Evolutionary conservation across 495 filamentous ascomycete species (phyloP), one percentile per base, ranked within the genome.

Genomic region (Cercophora newfieldiana): DNA sequence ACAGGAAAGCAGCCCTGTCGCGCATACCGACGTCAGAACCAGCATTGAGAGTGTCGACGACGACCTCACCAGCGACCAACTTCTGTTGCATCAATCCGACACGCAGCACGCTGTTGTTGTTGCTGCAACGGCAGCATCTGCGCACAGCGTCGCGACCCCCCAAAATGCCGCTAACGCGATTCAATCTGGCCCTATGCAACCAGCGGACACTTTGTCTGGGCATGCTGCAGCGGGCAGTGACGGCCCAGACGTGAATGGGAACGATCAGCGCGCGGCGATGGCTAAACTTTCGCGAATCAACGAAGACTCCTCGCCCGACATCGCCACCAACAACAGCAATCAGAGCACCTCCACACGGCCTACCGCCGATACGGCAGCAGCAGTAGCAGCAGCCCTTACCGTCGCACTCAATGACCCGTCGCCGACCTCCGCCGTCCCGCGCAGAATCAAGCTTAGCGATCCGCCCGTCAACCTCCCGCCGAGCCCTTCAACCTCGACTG

Each of bases 371-470:
- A 50, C 50, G 22, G 19, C 24, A 12, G 28, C 29, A 47, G 49
- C 64, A 12, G 28, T 22, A 47, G 49, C 64, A 21, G 48, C 51
- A 53, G 50, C 31, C 30, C 50, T 59, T 37, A 44, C 58, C 16
- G n/a, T 64, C 44, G 31, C 30, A 29, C 49, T 26, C 61, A 25
- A 50, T 14, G 25, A 22, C 48, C 29, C 31, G 47, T 59, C 47
- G 16, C 22, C 66, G 25, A 48, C 61, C 30, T 28, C 67, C 33
- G 16, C 47, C 59, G 8, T 65, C 53, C 8, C 65, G 1, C 66
- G 55, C 55, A 65, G 54, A 63, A 48, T 54, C 57, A 61, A 58
- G n/a, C 64, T 73, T 63, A 73, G 66, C 72, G 68, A 74, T 55
- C 66, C 67, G 31, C 49, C 69, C 28, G 51, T 61, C 63, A 49